Evolutionary conservation across 164 flowering plant genomes (phyloP), one percentile per base, ranked within the genome.

Genomic region (Paratinospora sagittata): DNA sequence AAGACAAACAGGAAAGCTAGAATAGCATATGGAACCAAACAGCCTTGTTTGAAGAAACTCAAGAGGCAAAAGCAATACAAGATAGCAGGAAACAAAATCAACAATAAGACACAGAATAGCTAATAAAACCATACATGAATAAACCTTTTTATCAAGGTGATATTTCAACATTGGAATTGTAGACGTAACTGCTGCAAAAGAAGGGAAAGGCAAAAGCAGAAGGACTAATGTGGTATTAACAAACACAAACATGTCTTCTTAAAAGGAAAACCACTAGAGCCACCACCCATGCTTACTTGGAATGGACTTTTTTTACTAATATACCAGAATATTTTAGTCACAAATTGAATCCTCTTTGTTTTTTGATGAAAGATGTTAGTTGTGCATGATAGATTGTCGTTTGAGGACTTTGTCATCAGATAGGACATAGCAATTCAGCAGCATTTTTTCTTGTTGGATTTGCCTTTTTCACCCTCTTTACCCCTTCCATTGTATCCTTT

Each of bases 1-100:
- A 43, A 43, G 47, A 43, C 47, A 43, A 76, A 63, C 70, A 70
- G 70, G 63, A 71, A 39, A 65, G 49, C 8, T 23, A 70, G 6
- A 57, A 71, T 11, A 41, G 8, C 45, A 8, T 39, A 41, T 41
- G 12, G 30, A 39, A 41, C 4, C 27, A 58, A 58, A 58, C 45
- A 41, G 13, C 45, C 45, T 41, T 3, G 11, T 41, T 41, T 41
- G 4, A 41, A 11, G 45, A 41, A 41, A 41, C 13, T 41, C 4
- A 8, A 41, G 45, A 41, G 4, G 45, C 16, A 19, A 14, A 43
- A 43, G 47, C 47, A 43, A 43, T 10, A 14, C 47, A 43, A 43
- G 47, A 43, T 43, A 10, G 14, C 12, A 14, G 47, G 47, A 43
- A 43, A 43, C 2, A 43, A 43, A 55, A 55, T 55, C 61, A n/a